A percentile compares a stretch with the other conserved stretches of the same genome.
Conservation (phyloP, 139 green algal species). For the Haematococcus sp. region DNA sequence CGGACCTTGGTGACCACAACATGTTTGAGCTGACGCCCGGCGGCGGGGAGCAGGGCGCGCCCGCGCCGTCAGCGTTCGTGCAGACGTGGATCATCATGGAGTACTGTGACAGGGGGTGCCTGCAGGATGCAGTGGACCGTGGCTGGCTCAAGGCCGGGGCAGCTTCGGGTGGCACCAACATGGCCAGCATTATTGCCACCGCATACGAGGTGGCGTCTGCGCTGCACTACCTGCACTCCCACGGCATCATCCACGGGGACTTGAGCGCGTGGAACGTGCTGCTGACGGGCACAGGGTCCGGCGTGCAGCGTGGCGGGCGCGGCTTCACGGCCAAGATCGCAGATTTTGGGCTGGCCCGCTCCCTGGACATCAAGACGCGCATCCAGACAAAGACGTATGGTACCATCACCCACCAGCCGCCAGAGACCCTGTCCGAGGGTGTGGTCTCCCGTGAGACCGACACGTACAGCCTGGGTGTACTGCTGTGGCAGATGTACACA, state of each 20-base stretch:
- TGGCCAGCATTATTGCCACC: conserved; percentile 23
- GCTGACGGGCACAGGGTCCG: conserved; percentile 34
- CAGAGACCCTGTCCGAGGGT: not conserved
- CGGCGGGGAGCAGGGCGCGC: not conserved
- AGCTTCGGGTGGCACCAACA: not conserved
- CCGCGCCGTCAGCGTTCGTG: not conserved
- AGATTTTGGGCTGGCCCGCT: conserved; percentile 68
- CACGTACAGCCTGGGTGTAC: conserved; percentile 40
- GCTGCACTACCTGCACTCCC: conserved; percentile 52
- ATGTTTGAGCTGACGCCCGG: too few relatives aligned
- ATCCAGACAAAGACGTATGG: conserved; percentile 42
- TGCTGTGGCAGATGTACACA: conserved; percentile 49
- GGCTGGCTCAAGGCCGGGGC: conserved; percentile 28
- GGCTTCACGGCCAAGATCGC: conserved; percentile 62
- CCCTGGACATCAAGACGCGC: conserved; percentile 27
- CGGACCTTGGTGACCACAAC: too few relatives aligned
- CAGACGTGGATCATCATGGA: conserved; percentile 26
- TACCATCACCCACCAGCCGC: conserved; percentile 27
- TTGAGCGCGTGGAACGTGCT: conserved; percentile 70
- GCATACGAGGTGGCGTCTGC: conserved; percentile 26
- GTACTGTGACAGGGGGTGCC: conserved; percentile 21
- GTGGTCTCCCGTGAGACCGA: conserved; percentile 28
- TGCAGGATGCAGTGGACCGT: conserved; percentile 43
- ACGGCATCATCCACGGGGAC: conserved; percentile 68
- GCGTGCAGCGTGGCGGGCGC: conserved; percentile 11